Evolutionary conservation across 495 filamentous ascomycete species (phyloP).

Genomic region (Durotheca rogersii): DNA sequence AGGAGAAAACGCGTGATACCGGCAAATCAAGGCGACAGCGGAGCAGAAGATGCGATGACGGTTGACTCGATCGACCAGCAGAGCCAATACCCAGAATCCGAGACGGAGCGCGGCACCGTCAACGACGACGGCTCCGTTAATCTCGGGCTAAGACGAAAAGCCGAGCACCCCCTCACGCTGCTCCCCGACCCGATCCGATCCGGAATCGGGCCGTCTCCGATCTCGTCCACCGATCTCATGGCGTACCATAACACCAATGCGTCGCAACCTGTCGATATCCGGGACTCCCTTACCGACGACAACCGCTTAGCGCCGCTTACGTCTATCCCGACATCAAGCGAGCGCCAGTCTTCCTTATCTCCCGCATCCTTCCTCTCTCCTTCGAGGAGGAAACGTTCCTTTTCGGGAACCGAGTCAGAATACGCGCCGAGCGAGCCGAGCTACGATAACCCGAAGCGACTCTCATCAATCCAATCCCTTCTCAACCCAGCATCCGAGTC

Average conservation of each 20-base stretch:
- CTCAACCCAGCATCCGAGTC: conserved; percentile 59
- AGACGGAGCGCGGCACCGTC: conserved; percentile 48
- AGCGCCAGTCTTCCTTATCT: conserved; percentile 52
- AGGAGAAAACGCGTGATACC: conserved; percentile 94
- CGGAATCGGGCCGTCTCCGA: conserved; percentile 41
- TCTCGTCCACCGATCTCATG: conserved; percentile 40
- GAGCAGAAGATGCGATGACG: conserved; percentile 42
- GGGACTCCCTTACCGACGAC: conserved; percentile 51
- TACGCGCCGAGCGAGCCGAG: conserved; percentile 27
- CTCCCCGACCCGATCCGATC: conserved; percentile 49
- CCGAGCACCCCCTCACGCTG: conserved; percentile 41
- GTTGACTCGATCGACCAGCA: conserved; percentile 48
- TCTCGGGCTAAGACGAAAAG: conserved; percentile 58
- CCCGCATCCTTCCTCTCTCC: conserved; percentile 55
- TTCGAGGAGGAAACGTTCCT: conserved; percentile 63
- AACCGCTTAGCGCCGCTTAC: conserved; percentile 57
- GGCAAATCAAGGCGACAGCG: conserved; percentile 58
- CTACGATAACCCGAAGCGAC: conserved; percentile 53
- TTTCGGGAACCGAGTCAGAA: conserved; percentile 58
- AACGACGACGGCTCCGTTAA: conserved; percentile 60
- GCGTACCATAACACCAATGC: conserved; percentile 48
- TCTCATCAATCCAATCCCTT: conserved; percentile 80
- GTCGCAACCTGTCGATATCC: conserved; percentile 37
- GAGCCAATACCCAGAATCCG: conserved; percentile 39
- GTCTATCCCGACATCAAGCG: conserved; percentile 42